Conservation (phyloP, 257 asterid species). For the Voacanga thouarsii region DNA sequence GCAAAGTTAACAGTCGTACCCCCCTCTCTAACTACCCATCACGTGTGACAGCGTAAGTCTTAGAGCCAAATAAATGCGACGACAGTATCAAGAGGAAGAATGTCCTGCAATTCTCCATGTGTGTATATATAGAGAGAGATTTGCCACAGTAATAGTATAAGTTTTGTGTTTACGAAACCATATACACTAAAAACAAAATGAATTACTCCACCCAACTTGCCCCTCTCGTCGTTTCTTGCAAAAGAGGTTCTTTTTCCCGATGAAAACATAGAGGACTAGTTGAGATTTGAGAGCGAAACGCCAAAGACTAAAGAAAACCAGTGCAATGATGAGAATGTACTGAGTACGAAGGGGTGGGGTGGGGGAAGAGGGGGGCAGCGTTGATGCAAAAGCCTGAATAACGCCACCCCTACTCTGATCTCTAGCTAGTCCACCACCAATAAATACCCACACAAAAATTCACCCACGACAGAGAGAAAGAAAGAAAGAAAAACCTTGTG, state of each 20-base stretch:
- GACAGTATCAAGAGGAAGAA: background rate
- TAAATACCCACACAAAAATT: conserved; percentile 5
- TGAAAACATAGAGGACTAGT: conserved; percentile 1
- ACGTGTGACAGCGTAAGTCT: conserved; percentile 16
- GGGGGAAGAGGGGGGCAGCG: background rate
- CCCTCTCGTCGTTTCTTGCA: background rate
- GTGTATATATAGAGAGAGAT: background rate
- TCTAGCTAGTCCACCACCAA: background rate
- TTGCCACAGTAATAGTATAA: too few species aligned
- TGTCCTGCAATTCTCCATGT: background rate
- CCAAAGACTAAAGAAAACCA: conserved; percentile 19
- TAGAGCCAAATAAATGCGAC: conserved; percentile 18
- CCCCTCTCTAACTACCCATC: conserved; percentile 21
- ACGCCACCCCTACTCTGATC: conserved; percentile 5
- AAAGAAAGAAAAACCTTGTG: conserved; percentile 26
- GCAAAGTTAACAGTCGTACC: conserved; percentile 22
- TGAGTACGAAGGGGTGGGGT: background rate
- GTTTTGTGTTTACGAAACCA: too few species aligned
- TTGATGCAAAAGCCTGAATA: conserved; percentile 10
- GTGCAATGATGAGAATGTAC: conserved; percentile 35
- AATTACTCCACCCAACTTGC: background rate
- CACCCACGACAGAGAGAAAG: background rate
- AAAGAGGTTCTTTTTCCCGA: background rate
- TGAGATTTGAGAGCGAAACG: conserved; percentile 20
- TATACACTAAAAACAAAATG: too few species aligned